These are phyloP conservation scores for Arxiozyma telluris DNA, from an alignment of 1,139 yeast species.

Conservation along the genomic window DNA sequence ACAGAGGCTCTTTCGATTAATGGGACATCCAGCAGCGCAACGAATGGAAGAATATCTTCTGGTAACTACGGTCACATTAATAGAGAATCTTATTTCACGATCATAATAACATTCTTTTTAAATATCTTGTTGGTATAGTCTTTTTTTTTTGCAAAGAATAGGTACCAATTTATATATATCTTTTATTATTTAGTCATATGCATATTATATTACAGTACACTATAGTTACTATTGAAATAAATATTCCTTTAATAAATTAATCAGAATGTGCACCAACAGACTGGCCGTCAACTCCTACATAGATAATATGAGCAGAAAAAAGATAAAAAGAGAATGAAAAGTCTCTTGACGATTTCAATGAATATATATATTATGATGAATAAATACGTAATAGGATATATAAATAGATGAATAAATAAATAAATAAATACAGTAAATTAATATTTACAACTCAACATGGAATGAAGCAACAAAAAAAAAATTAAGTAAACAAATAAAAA, in stretches of 20 bases:
- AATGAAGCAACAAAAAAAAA: no score
- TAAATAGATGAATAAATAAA: not conserved
- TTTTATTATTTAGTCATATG: not conserved
- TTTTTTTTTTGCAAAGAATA: not conserved
- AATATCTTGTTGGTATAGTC: not conserved
- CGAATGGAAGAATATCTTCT: not conserved
- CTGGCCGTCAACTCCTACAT: no score
- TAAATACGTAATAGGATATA: not conserved
- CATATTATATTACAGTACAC: not conserved
- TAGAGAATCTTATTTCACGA: not conserved
- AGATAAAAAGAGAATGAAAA: no score
- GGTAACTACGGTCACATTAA: not conserved
- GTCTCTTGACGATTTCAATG: no score
- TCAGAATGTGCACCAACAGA: not conserved
- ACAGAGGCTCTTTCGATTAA: not conserved
- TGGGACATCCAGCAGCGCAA: not conserved
- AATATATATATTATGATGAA: conserved; percentile 7
- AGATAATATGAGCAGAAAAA: no score
- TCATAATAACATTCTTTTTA: not conserved
- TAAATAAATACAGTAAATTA: not conserved
- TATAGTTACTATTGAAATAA: not conserved
- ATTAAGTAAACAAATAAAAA: no score
- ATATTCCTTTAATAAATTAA: not conserved
- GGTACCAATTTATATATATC: not conserved
- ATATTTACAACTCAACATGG: no score